Evolutionary conservation across 129 eudicot species (phyloP).

Genomic region (Lactuca saligna): DNA sequence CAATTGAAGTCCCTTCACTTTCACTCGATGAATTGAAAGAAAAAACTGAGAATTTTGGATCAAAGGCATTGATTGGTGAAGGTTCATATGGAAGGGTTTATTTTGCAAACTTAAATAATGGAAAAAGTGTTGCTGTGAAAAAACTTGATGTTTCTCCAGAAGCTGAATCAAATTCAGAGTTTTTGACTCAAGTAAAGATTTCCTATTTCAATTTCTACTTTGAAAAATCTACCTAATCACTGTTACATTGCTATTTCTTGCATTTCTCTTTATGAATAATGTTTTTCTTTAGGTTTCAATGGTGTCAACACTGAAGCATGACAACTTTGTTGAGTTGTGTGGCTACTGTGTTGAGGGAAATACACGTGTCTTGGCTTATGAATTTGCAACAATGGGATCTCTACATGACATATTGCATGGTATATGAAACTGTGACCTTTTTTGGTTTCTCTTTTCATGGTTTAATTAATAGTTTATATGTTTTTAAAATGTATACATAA

Average conservation of each 20-base stretch:
- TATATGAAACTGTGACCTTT: no score
- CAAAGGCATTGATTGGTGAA: slow-evolving; percentile 89
- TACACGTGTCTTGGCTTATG: slow-evolving; percentile 71
- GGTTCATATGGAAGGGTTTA: slow-evolving; percentile 96
- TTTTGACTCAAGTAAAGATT: slow-evolving; percentile 68
- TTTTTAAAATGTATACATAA: background rate
- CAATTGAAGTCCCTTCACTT: slow-evolving; percentile 76
- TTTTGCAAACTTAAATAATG: slow-evolving; percentile 62
- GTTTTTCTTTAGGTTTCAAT: slow-evolving; percentile 48
- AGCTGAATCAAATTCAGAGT: slow-evolving; percentile 75
- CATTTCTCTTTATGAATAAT: background rate
- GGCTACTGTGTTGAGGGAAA: slow-evolving; percentile 80
- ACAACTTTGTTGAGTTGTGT: slow-evolving; percentile 63
- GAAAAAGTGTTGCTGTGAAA: slow-evolving; percentile 82
- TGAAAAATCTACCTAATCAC: no score
- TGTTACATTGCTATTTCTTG: no score
- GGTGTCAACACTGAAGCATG: slow-evolving; percentile 78
- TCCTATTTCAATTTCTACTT: no score
- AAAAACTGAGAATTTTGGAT: slow-evolving; percentile 90
- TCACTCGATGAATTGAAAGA: slow-evolving; percentile 84
- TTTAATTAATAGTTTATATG: background rate
- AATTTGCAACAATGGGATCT: slow-evolving; percentile 88
- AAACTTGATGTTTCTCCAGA: slow-evolving; percentile 91
- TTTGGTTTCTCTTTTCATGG: no score
- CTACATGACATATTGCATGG: slow-evolving; percentile 82